These are phyloP conservation scores for Allium sativum DNA, from an alignment of 106 monocot genomes.

Conservation along the genomic window DNA sequence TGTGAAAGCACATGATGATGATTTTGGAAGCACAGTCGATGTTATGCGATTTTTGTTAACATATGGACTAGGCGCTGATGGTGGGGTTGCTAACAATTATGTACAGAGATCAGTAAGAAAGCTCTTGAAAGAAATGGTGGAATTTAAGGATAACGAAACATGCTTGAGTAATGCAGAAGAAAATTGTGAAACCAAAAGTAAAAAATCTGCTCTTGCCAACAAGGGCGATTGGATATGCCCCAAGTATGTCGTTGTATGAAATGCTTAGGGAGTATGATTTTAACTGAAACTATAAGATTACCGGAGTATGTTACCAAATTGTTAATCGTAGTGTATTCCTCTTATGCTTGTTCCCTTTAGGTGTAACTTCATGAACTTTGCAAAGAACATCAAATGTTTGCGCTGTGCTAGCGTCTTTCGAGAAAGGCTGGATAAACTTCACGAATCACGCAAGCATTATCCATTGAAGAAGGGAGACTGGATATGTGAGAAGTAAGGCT, in stretches of 20 bases:
- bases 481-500: conserved; percentile 75
- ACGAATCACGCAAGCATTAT: conserved; percentile 58
- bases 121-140: conserved; percentile 47
- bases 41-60: conserved; percentile 74
- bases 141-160: conserved; percentile 16
- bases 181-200: conserved; percentile 13
- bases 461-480: conserved; percentile 94
- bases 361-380: conserved; percentile 84
- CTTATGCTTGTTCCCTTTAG: conserved; percentile 17
- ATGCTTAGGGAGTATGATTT: background rate
- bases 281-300: background rate
- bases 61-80: conserved; percentile 41
- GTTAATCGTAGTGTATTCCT: background rate
- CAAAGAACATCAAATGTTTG: conserved; percentile 79
- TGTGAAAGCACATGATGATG: conserved; percentile 37
- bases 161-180: conserved; percentile 10
- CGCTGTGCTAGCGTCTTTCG: conserved; percentile 52
- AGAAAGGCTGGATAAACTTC: conserved; percentile 49
- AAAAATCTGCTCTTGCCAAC: conserved; percentile 28
- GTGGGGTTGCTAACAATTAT: conserved; percentile 22
- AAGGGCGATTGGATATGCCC: conserved; percentile 93
- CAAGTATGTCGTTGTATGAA: conserved; percentile 28
- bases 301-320: background rate
- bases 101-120: conserved; percentile 57
- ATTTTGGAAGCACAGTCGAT: conserved; percentile 69